Conservation (phyloP, 2,329 filamentous ascomycete species). For the Fusarium praegraminearum region DNA sequence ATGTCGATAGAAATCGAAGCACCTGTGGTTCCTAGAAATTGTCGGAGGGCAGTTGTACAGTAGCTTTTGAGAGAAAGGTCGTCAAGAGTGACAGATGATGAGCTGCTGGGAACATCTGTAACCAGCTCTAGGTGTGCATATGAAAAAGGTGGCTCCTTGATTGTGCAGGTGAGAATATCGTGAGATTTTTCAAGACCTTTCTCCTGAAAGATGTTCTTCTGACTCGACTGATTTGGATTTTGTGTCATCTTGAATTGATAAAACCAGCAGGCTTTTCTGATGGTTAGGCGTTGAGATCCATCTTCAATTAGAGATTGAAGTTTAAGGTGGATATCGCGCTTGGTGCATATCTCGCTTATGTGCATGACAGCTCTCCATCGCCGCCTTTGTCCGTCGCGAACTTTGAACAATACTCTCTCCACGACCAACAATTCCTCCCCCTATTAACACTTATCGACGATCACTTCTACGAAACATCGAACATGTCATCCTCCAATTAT, state of each 20-base stretch:
- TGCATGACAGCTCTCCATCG: slow-evolving; percentile 34
- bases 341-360: slow-evolving; percentile 38
- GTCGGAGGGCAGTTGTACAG: slow-evolving; percentile 71
- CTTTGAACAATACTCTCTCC: slow-evolving; percentile 20
- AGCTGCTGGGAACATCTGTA: slow-evolving; percentile 44
- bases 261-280: not conserved
- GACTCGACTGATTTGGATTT: slow-evolving; percentile 25
- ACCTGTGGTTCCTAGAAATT: slow-evolving; percentile 78
- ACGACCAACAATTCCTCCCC: not conserved
- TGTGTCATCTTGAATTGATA: slow-evolving; percentile 40
- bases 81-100: slow-evolving; percentile 61
- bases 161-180: slow-evolving; percentile 64
- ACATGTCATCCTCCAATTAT: slow-evolving; percentile 67
- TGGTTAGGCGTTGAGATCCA: slow-evolving; percentile 3
- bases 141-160: slow-evolving; percentile 65
- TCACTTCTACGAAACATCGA: not conserved
- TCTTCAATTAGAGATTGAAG: slow-evolving; percentile 22
- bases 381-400: slow-evolving; percentile 30
- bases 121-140: slow-evolving; percentile 68
- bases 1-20: slow-evolving; percentile 77
- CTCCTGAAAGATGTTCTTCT: slow-evolving; percentile 49
- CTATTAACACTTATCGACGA: not conserved
- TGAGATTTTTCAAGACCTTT: slow-evolving; percentile 56
- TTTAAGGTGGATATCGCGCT: slow-evolving; percentile 21
- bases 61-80: slow-evolving; percentile 72